These are phyloP conservation scores for Scytalidium lignicola DNA, from an alignment of 2,329 filamentous ascomycete species.

Conservation along the genomic window DNA sequence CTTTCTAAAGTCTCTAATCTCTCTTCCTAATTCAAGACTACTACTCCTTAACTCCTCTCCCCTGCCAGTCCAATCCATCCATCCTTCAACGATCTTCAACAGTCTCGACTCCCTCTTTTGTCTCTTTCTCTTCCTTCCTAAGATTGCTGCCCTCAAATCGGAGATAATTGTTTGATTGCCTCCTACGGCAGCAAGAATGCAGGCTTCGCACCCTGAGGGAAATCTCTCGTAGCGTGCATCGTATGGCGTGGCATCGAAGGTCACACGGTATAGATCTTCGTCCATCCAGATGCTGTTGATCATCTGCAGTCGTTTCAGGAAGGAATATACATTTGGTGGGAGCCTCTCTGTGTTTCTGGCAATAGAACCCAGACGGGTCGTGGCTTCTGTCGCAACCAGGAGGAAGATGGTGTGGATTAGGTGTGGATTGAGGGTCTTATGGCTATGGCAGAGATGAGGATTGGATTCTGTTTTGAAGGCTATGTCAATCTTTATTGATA, in stretches of 20 bases:
- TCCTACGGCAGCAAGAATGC: slow-evolving; percentile 45
- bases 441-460: slow-evolving; percentile 35
- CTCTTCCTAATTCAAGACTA: slow-evolving; percentile 8
- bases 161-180: slow-evolving; percentile 35
- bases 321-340: background rate
- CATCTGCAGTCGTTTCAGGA: slow-evolving; percentile 10
- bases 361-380: slow-evolving; percentile 25
- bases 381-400: slow-evolving; percentile 38
- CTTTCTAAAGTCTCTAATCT: slow-evolving; percentile 7
- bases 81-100: slow-evolving; percentile 15
- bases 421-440: slow-evolving; percentile 36
- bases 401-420: slow-evolving; percentile 40
- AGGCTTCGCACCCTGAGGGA: slow-evolving; percentile 44
- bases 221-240: slow-evolving; percentile 25
- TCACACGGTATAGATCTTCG: slow-evolving; percentile 28
- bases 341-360: slow-evolving; percentile 12
- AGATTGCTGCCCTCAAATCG: slow-evolving; percentile 40
- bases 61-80: slow-evolving; percentile 10
- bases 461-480: slow-evolving; percentile 5
- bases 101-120: slow-evolving; percentile 6
- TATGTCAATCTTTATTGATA: slow-evolving; percentile 4
- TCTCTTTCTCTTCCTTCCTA: slow-evolving; percentile 30
- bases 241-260: slow-evolving; percentile 29
- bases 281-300: slow-evolving; percentile 31
- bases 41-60: slow-evolving; percentile 2